Evolutionary conservation across 2,329 filamentous ascomycete species (phyloP).

Genomic region (Cladophialophora yegresii): DNA sequence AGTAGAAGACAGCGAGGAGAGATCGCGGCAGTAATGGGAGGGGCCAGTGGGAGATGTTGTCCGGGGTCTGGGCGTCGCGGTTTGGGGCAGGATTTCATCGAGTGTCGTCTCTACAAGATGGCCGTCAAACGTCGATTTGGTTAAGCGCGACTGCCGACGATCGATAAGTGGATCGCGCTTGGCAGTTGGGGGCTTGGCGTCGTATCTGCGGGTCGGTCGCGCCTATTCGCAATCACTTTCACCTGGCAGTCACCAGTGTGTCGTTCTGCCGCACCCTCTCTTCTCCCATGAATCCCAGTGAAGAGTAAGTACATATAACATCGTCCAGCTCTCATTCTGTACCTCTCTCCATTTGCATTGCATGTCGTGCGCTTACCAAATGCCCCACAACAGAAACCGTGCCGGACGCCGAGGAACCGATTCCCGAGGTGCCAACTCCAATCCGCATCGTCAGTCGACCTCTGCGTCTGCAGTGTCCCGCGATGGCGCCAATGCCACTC

Average conservation of each 20-base stretch:
- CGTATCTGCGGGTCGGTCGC: conserved; percentile 1
- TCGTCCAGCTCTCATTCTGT: conserved; percentile 40
- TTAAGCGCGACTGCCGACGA: conserved; percentile 17
- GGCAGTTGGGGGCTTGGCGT: neutral
- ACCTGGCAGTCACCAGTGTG: conserved; percentile 9
- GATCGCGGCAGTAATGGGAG: too few relatives aligned
- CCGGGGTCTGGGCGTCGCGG: neutral
- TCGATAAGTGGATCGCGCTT: neutral
- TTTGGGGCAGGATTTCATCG: neutral
- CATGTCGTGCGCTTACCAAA: conserved; percentile 17
- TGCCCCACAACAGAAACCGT: conserved; percentile 25
- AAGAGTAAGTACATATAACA: conserved; percentile 37
- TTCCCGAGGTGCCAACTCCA: conserved; percentile 23
- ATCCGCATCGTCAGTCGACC: conserved; percentile 26
- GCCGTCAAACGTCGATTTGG: conserved; percentile 13
- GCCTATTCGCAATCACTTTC: neutral
- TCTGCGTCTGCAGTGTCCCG: conserved; percentile 23
- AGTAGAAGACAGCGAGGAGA: neutral
- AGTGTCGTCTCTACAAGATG: conserved; percentile 24
- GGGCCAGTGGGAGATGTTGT: neutral
- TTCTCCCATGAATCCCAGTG: conserved; percentile 26
- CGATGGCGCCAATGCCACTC: conserved; percentile 27
- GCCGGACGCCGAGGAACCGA: conserved; percentile 31
- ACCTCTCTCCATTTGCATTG: conserved; percentile 4
- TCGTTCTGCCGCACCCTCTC: conserved; percentile 14